phyloP scores from a whole-genome alignment of 2,329 filamentous ascomycete species.

The Fusarium fujikuroi region DNA sequence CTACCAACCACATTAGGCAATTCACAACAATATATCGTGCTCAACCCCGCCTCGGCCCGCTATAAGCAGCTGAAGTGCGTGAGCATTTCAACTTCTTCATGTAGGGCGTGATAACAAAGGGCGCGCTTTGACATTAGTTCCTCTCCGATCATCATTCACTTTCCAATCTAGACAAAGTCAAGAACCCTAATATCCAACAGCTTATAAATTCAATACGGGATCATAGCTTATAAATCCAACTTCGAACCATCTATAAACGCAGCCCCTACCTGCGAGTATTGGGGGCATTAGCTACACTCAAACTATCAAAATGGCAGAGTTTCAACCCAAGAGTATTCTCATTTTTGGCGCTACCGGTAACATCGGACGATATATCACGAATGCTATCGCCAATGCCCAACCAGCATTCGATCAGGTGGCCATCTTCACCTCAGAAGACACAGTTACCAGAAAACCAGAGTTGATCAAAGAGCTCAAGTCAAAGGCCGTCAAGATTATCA shows the following conservation, averaged over 20 bases:
- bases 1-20: background rate
- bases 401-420: slow-evolving; percentile 49
- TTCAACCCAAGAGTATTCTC: slow-evolving; percentile 36
- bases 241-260: background rate
- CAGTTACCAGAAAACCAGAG: slow-evolving; percentile 30
- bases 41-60: background rate
- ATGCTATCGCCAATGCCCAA: slow-evolving; percentile 50
- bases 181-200: background rate
- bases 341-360: slow-evolving; percentile 54
- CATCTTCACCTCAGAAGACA: slow-evolving; percentile 48
- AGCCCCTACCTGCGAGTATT: background rate
- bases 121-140: background rate
- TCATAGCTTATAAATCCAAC: slow-evolving; percentile 11
- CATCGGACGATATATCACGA: slow-evolving; percentile 55
- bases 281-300: background rate
- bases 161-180: background rate
- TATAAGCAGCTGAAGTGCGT: background rate
- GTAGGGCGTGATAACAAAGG: background rate
- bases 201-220: background rate
- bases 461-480: slow-evolving; percentile 37
- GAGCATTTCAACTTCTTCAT: background rate
- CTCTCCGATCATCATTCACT: background rate
- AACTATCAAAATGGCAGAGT: slow-evolving; percentile 28
- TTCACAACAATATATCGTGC: background rate
- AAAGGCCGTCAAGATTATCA: slow-evolving; percentile 40